Evolutionary conservation across 805 yeast genomes (phyloP).

Genomic region (Zygosaccharomyces gambellarensis): DNA sequence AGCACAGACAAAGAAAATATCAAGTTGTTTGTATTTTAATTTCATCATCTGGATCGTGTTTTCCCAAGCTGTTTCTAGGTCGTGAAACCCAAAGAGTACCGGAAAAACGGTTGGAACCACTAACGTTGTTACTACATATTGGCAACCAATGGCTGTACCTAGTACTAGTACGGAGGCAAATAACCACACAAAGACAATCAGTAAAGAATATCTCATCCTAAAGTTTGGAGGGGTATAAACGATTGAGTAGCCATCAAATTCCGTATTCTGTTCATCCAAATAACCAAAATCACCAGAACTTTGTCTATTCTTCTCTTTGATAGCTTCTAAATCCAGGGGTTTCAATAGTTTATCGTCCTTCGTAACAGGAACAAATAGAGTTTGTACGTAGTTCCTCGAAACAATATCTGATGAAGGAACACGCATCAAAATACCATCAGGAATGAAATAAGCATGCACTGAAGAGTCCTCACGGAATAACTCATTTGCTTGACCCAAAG

Average conservation of each 20-base stretch:
- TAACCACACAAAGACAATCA: conserved; percentile 41
- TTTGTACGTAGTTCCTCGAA: conserved; percentile 56
- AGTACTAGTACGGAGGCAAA: conserved; percentile 38
- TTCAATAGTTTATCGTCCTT: conserved; percentile 62
- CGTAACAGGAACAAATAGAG: conserved; percentile 77
- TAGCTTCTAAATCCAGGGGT: conserved; percentile 28
- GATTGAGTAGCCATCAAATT: conserved; percentile 51
- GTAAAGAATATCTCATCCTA: conserved; percentile 46
- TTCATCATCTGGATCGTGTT: conserved; percentile 5
- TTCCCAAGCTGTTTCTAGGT: conserved; percentile 2
- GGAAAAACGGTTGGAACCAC: conserved; percentile 11
- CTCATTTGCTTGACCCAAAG: conserved; percentile 41
- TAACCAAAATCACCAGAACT: conserved; percentile 42
- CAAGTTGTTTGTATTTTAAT: conserved; percentile 13
- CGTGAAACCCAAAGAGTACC: background rate
- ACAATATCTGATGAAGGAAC: conserved; percentile 84
- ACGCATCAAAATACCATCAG: conserved; percentile 76
- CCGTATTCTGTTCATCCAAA: conserved; percentile 39
- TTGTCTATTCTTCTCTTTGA: conserved; percentile 35
- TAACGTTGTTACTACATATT: conserved; percentile 16
- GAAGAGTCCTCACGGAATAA: conserved; percentile 41
- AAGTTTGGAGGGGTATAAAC: conserved; percentile 87
- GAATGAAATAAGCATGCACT: conserved; percentile 57
- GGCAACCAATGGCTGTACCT: conserved; percentile 17
- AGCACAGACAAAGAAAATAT: conserved; percentile 21